A percentile compares a stretch with the other conserved stretches of the same genome.
Evolutionary conservation across 805 yeast species (phyloP).

Genomic region (Pichia cephalocereana): DNA sequence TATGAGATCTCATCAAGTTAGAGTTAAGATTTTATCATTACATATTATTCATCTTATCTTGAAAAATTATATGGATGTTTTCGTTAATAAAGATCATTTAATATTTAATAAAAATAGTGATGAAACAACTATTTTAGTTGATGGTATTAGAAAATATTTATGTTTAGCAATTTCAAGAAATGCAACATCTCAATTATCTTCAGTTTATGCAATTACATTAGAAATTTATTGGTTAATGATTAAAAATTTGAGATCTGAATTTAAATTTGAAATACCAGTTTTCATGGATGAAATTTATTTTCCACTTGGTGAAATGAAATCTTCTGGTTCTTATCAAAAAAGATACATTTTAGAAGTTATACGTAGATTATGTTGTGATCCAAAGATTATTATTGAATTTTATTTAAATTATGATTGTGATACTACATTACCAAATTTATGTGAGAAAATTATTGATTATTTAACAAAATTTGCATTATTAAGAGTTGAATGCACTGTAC

Average conservation of each 20-base stretch:
- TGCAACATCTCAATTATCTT: constrained; percentile 85
- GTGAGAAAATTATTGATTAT: constrained; percentile 74
- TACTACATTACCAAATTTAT: constrained; percentile 66
- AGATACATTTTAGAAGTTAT: constrained; percentile 76
- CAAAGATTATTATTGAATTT: constrained; percentile 83
- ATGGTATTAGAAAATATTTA: constrained; percentile 75
- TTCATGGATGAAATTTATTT: constrained; percentile 88
- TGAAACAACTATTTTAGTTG: constrained; percentile 55
- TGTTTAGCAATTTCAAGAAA: constrained; percentile 80
- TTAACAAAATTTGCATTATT: constrained; percentile 63
- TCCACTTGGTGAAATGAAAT: constrained; percentile 86
- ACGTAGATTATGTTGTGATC: constrained; percentile 76
- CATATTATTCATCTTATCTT: constrained; percentile 82
- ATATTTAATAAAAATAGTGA: constrained; percentile 41
- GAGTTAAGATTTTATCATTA: constrained; percentile 82
- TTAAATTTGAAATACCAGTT: constrained; percentile 90
- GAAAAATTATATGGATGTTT: constrained; percentile 76
- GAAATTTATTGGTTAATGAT: constrained; percentile 91
- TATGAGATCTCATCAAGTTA: constrained; percentile 84
- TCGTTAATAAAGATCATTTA: constrained; percentile 49
- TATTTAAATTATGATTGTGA: constrained; percentile 96
- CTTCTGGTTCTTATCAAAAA: constrained; percentile 89
- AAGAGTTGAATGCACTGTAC: constrained; percentile 60
- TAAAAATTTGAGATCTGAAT: constrained; percentile 73
- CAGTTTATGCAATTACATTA: constrained; percentile 83